phyloP scores from a whole-genome alignment of 164 flowering plant species.

The Litsea cubeba region DNA sequence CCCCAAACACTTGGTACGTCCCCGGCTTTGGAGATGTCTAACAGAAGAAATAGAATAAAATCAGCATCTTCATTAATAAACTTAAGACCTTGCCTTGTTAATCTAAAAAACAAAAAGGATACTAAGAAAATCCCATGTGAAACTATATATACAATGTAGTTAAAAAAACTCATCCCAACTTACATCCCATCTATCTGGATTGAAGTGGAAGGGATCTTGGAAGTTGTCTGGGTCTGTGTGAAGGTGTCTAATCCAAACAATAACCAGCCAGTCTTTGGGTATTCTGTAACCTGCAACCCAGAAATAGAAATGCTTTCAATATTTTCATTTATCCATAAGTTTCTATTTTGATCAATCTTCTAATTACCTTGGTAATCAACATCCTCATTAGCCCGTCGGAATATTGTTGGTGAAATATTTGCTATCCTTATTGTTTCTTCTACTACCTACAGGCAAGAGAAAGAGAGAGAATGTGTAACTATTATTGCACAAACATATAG shows the following conservation, averaged over 20 bases:
- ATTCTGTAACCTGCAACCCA: slow-evolving; percentile 41
- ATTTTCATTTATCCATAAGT: not conserved
- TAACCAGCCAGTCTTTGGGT: slow-evolving; percentile 45
- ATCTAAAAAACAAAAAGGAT: not conserved
- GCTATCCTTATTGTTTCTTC: slow-evolving; percentile 55
- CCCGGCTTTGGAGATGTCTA: slow-evolving; percentile 39
- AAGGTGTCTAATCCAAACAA: slow-evolving; percentile 33
- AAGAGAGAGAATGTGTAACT: not conserved
- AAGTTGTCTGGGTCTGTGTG: slow-evolving; percentile 50
- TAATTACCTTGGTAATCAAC: slow-evolving; percentile 38
- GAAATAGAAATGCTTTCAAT: not conserved
- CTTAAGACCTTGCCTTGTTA: not conserved
- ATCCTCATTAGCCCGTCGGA: slow-evolving; percentile 33
- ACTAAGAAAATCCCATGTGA: not conserved
- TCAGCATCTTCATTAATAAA: not conserved
- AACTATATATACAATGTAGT: not conserved
- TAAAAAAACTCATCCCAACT: slow-evolving; percentile 7
- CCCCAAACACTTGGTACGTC: slow-evolving; percentile 45
- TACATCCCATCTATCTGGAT: slow-evolving; percentile 63
- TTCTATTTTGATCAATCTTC: not conserved
- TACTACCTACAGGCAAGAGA: slow-evolving; percentile 33
- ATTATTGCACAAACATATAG: too few species aligned
- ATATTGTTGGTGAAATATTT: slow-evolving; percentile 32
- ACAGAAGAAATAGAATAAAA: not conserved
- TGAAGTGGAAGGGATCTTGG: slow-evolving; percentile 45